These are phyloP conservation scores for Ammopiptanthus mongolicus DNA, from an alignment of 306 rosid genomes.

Conservation along the genomic window DNA sequence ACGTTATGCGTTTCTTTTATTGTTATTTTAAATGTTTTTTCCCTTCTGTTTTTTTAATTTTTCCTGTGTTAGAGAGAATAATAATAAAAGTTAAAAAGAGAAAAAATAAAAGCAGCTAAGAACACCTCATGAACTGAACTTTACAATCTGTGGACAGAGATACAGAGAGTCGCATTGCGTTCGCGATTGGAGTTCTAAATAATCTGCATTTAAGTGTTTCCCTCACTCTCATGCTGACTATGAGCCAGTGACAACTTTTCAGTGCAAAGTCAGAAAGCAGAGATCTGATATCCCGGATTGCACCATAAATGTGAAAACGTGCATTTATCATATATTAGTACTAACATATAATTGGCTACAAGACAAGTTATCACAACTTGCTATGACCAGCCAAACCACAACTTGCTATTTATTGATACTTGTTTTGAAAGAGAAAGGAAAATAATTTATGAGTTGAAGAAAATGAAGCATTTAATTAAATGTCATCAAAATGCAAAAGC, in stretches of 20 bases:
- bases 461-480: neutral
- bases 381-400: neutral
- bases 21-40: neutral
- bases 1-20: neutral
- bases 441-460: neutral
- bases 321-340: neutral
- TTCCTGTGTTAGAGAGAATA: neutral
- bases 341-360: neutral
- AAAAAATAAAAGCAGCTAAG: neutral
- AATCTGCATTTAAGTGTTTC: neutral
- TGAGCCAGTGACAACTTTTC: slow-evolving; percentile 10
- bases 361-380: neutral
- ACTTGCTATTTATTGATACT: neutral
- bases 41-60: too few species aligned
- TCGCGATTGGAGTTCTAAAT: neutral
- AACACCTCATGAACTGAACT: neutral
- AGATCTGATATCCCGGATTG: neutral
- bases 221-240: neutral
- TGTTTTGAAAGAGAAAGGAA: neutral
- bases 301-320: slow-evolving; percentile 24
- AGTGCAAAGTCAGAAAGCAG: neutral
- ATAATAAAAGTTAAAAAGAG: neutral
- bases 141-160: neutral
- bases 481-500: neutral
- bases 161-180: neutral